Evolutionary conservation across 1,284 basidiomycete genomes (phyloP).

Genomic region (Naganishia cerealis): DNA sequence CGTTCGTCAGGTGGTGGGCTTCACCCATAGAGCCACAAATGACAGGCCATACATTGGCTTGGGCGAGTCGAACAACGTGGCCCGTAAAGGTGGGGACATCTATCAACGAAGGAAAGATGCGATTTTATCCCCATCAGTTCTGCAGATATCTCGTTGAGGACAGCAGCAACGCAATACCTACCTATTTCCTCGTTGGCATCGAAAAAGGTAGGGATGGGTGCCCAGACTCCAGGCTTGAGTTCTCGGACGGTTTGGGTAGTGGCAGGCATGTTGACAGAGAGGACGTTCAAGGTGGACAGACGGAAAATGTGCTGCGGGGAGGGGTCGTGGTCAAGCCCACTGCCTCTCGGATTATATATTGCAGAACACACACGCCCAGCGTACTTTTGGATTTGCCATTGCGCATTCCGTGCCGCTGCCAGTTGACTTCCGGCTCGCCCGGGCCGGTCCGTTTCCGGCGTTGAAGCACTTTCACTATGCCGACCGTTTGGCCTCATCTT

Average conservation of each 20-base stretch:
- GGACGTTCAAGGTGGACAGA: not conserved
- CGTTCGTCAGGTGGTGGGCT: constrained; percentile 73
- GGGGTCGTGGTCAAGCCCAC: not conserved
- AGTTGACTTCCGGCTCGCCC: not conserved
- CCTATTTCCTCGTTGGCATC: constrained; percentile 76
- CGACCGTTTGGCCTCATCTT: not conserved
- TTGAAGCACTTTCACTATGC: not conserved
- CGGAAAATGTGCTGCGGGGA: not conserved
- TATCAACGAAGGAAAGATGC: constrained; percentile 43
- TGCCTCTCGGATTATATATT: not conserved
- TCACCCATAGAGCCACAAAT: constrained; percentile 65
- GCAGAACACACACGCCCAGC: not conserved
- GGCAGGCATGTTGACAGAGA: constrained; percentile 26
- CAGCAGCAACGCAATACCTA: constrained; percentile 53
- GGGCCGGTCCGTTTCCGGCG: constrained; percentile 6
- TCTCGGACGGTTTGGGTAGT: constrained; percentile 27
- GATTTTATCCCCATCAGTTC: not conserved
- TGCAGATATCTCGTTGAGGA: constrained; percentile 10
- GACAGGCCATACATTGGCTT: constrained; percentile 72
- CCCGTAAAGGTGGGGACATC: constrained; percentile 70
- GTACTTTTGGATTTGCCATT: not conserved
- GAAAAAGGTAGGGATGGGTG: constrained; percentile 84
- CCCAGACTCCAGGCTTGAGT: constrained; percentile 73
- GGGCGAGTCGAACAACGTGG: constrained; percentile 71
- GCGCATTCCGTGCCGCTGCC: constrained; percentile 5